Evolutionary conservation across 2,329 filamentous ascomycete genomes (phyloP), one percentile per base, ranked within the genome.

Genomic region (Botryotinia calthae): DNA sequence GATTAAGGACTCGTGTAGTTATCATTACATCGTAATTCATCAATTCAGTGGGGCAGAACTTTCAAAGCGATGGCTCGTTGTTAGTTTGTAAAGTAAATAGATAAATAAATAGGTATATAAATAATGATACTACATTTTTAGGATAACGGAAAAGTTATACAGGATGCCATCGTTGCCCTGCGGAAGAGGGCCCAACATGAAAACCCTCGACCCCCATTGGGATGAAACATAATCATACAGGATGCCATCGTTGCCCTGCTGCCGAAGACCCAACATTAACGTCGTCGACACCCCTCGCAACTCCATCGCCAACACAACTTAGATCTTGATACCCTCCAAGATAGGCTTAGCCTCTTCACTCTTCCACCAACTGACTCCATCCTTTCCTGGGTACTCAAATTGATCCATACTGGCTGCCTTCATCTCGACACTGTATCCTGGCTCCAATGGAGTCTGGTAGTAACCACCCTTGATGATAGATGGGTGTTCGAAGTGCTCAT

Each of bases 381-480:
- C 88, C 54, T 69, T 70, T 12, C 94, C 93, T 1, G 94, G 94
- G 81, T 89, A 97, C 67, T 87, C 87, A 81, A 87, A 97, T 77
- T 82, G 83, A 76, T 94, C 92, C 93, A 97, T 96, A 81, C 93
- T 96, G 76, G 90, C 92, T 20, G 89, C 83, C 88, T 93, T 95
- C 94, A 97, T 97, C 88, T 97, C 93, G 3, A 97, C 94, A 80
- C 92, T 95, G 82, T 97, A 97, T 0, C 94, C 94, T 0, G 94
- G 87, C 81, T 94, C 90, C 75, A 84, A 90, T 0, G 95, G 94
- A 1, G 95, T 97, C 77, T 92, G 91, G 84, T 97, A 97, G 83
- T 94, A 96, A 6, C 94, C 95, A 77, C 94, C 90, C 83, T 90
- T 89, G 79, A 97, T 93, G 72, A 91, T 87, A 2, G 90, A 88